phyloP scores from a whole-genome alignment of 2,329 filamentous ascomycete genomes.

The Botryosphaeria dothidea region DNA sequence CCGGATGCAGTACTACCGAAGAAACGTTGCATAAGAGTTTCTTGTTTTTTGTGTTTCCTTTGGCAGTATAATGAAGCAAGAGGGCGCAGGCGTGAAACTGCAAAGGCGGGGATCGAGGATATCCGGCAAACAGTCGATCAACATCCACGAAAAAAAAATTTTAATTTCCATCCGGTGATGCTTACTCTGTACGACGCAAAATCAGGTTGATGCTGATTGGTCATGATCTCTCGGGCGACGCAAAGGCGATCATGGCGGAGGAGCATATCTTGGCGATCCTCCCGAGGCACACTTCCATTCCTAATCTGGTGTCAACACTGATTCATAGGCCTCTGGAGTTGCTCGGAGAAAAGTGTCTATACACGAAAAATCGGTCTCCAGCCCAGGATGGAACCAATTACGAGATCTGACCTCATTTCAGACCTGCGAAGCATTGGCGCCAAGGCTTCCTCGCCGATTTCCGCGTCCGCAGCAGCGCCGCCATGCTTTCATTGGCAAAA shows the following conservation, averaged over 20 bases:
- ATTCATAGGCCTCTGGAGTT: not conserved
- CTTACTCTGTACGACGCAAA: not conserved
- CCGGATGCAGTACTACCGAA: too few species aligned
- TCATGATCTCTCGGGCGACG: not conserved
- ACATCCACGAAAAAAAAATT: too few species aligned
- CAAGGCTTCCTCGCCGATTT: constrained; percentile 1
- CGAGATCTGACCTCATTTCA: not conserved
- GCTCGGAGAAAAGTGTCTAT: not conserved
- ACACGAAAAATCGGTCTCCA: not conserved
- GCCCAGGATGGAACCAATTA: not conserved
- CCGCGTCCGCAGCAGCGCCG: not conserved
- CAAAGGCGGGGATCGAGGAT: too few species aligned
- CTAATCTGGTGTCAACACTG: not conserved
- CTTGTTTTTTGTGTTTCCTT: too few species aligned
- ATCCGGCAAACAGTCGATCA: too few species aligned
- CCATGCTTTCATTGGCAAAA: not conserved
- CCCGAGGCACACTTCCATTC: not conserved
- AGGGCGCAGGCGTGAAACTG: too few species aligned
- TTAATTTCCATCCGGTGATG: too few species aligned
- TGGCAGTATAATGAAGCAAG: too few species aligned
- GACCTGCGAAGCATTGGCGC: not conserved
- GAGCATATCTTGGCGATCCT: not conserved
- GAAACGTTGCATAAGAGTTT: too few species aligned
- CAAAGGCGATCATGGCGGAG: not conserved
- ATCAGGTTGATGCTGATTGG: not conserved